Conservation (phyloP, 2,329 filamentous ascomycete genomes). For the Fusarium nisikadoi region DNA sequence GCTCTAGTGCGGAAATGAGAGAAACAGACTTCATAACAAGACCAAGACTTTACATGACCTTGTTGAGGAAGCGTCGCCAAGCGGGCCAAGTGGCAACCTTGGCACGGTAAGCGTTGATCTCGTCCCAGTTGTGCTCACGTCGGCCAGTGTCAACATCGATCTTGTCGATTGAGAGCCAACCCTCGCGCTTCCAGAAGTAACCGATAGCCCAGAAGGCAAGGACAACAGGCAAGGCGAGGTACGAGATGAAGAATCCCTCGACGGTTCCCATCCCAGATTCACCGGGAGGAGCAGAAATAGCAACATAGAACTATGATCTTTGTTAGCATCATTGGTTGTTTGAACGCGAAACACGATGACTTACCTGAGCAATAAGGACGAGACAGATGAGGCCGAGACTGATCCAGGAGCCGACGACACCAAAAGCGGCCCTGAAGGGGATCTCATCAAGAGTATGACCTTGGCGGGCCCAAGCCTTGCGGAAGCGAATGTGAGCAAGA, state of each 20-base stretch:
- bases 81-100: conserved; percentile 61
- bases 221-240: conserved; percentile 65
- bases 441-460: conserved; percentile 73
- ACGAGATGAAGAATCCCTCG: conserved; percentile 65
- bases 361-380: conserved; percentile 64
- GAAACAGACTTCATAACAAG: neutral
- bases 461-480: conserved; percentile 66
- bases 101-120: conserved; percentile 65
- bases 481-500: conserved; percentile 72
- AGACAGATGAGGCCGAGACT: conserved; percentile 68
- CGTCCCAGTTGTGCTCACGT: conserved; percentile 73
- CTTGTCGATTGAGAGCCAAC: conserved; percentile 66
- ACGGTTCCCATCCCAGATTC: conserved; percentile 52
- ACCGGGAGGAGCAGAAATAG: conserved; percentile 53
- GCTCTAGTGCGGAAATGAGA: neutral
- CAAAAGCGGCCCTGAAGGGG: conserved; percentile 70
- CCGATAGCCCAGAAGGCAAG: conserved; percentile 66
- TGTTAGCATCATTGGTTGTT: conserved; percentile 11
- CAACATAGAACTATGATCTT: conserved; percentile 58
- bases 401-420: conserved; percentile 71
- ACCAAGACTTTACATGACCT: conserved; percentile 50
- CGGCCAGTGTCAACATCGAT: conserved; percentile 77
- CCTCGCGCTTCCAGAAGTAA: conserved; percentile 73
- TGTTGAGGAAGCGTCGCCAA: conserved; percentile 58
- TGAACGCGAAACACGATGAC: conserved; percentile 24